Evolutionary conservation across 2,329 filamentous ascomycete species (phyloP).

Genomic region (Colletotrichum spinosum): DNA sequence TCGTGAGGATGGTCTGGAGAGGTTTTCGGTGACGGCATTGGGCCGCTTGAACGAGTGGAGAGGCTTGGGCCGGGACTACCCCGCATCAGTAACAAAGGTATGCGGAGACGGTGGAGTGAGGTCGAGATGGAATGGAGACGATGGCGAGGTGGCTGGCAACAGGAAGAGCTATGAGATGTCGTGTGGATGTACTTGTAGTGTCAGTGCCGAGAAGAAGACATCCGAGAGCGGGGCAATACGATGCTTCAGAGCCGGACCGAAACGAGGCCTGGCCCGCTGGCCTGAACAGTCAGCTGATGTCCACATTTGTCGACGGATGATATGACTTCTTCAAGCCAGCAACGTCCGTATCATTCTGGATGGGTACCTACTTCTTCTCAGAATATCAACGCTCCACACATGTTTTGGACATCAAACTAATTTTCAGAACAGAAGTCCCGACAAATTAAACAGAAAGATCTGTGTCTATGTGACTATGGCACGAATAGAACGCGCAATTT

Average conservation of each 20-base stretch:
- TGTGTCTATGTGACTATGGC: no score
- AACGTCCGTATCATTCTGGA: no score
- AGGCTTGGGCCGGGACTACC: conserved; percentile 13
- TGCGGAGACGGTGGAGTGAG: conserved; percentile 19
- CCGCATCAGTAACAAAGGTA: conserved; percentile 15
- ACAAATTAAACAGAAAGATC: no score
- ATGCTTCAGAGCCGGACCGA: conserved; percentile 18
- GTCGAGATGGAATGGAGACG: not conserved
- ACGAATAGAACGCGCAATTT: no score
- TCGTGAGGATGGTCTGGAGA: conserved; percentile 10
- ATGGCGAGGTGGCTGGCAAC: conserved; percentile 3
- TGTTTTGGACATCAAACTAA: no score
- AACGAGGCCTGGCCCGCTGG: not conserved
- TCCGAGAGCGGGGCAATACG: not conserved
- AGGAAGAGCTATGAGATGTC: not conserved
- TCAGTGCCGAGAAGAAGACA: not conserved
- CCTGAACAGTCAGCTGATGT: not conserved
- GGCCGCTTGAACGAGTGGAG: conserved; percentile 35
- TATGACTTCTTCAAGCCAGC: not conserved
- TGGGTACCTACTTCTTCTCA: no score
- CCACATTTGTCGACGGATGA: not conserved
- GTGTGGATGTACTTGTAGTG: not conserved
- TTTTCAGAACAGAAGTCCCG: no score
- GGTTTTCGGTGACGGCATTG: conserved; percentile 29
- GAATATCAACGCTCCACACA: no score